These are phyloP conservation scores for Babesia caballi DNA, from an alignment of 169 alveolate species.

Conservation along the genomic window DNA sequence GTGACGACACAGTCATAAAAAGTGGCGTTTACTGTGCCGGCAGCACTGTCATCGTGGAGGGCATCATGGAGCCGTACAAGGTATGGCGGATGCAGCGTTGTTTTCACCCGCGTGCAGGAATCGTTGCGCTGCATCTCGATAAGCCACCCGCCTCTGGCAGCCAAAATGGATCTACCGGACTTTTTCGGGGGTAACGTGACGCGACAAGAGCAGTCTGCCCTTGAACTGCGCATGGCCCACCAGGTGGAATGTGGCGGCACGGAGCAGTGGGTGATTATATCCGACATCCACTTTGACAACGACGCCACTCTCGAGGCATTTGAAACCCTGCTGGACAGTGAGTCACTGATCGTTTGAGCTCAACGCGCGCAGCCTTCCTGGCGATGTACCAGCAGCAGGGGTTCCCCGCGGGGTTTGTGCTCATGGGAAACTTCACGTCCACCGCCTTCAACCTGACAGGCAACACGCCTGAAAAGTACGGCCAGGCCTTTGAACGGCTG, in stretches of 20 bases:
- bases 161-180: conserved; percentile 30
- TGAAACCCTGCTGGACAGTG: conserved; percentile 40
- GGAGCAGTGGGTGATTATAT: conserved; percentile 44
- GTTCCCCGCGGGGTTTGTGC: conserved; percentile 69
- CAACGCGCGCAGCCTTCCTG: conserved; percentile 40
- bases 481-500: conserved; percentile 39
- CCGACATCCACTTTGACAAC: conserved; percentile 46
- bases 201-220: neutral
- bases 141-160: conserved; percentile 67
- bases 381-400: conserved; percentile 46
- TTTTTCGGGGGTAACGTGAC: conserved; percentile 42
- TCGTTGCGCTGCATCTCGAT: conserved; percentile 63
- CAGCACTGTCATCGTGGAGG: conserved; percentile 61
- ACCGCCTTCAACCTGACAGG: conserved; percentile 13
- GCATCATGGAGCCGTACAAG: conserved; percentile 49
- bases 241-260: conserved; percentile 1
- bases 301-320: conserved; percentile 4
- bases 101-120: conserved; percentile 6
- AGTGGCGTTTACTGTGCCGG: conserved; percentile 72
- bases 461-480: conserved; percentile 3
- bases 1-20: conserved; percentile 41
- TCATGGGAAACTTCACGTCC: conserved; percentile 74
- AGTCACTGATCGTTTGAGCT: neutral
- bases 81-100: neutral
- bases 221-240: conserved; percentile 2